Evolutionary conservation across 306 rosid genomes (phyloP), one percentile per base, ranked within the genome.

Genomic region (Vigna hirtella): DNA sequence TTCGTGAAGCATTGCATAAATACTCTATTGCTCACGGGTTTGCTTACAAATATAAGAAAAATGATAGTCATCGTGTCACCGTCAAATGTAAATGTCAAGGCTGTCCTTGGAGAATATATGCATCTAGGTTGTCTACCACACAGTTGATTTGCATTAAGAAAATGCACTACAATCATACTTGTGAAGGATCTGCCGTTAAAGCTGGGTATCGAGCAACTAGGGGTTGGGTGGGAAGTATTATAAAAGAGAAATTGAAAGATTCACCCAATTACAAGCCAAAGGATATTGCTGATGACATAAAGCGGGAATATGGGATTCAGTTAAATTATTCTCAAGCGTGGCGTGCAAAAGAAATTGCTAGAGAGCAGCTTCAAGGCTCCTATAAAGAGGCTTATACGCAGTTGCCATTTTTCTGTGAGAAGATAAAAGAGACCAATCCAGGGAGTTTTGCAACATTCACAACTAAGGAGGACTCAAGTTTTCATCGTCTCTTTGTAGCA

Each of bases 171-270:
- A 61, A 81, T 61, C 98, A 95, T 83, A 90, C 95, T 16, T 95
- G 98, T 79, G 98, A 95, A 81, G 98, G 98, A 65, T 92, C 97
- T 57, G 82, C 89, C 5, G 89, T 91, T 66, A 95, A 95, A 90
- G 97, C 97, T 64, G 98, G 98, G 78, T 92, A 95, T 83, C 95
- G 97, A 30, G 97, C 98, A 16, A 92, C 98, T 24, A 91, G 97
- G 86, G 98, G 98, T 76, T 95, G 98, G 98, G 98, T 95, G 79
- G 98, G 98, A 81, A 95, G 88, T 77, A 91, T 95, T 80, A 95
- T 95, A 73, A 95, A 93, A 88, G 98, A 95, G 87, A 95, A 95
- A 84, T 63, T 95, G 76, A 95, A 95, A 83, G 86, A 86, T 72
- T 91, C 96, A 64, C 98, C 97, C 52, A 92, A 88, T 84, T 95